These are phyloP conservation scores for Sugiyamaella qingdaonensis DNA, from an alignment of 805 yeast genomes.

Conservation along the genomic window DNA sequence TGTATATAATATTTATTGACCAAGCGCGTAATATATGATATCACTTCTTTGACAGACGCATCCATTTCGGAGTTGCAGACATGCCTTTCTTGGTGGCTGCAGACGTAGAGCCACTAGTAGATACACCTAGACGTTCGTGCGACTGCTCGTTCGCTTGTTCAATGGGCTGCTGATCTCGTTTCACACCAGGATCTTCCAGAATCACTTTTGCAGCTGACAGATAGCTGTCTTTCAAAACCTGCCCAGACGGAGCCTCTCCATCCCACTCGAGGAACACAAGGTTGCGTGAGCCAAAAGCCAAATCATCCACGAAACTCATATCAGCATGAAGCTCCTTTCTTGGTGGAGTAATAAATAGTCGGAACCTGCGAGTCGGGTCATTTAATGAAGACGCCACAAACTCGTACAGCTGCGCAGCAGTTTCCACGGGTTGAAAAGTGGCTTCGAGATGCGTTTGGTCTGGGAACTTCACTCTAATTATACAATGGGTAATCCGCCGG, in stretches of 20 bases:
- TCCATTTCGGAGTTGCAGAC: background rate
- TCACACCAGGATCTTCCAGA: slow-evolving; percentile 31
- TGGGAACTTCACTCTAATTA: slow-evolving; percentile 53
- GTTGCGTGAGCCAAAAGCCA: slow-evolving; percentile 45
- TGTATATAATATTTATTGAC: background rate
- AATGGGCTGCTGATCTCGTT: slow-evolving; percentile 12
- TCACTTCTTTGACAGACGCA: background rate
- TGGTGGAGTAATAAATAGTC: slow-evolving; percentile 49
- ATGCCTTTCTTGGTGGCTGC: background rate
- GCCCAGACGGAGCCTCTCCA: background rate
- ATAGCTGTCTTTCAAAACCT: slow-evolving; percentile 16
- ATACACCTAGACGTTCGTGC: background rate
- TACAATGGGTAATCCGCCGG: slow-evolving; percentile 31
- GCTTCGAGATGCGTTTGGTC: slow-evolving; percentile 51
- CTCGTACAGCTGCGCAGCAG: slow-evolving; percentile 34
- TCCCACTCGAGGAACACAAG: slow-evolving; percentile 38
- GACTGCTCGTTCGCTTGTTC: background rate
- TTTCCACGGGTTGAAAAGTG: slow-evolving; percentile 44
- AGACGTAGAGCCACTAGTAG: background rate
- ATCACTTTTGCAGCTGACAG: slow-evolving; percentile 34
- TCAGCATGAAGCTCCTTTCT: slow-evolving; percentile 33
- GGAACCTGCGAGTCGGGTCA: slow-evolving; percentile 33
- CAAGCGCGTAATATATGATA: no score
- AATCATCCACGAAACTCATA: slow-evolving; percentile 35
- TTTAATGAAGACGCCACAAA: slow-evolving; percentile 32